phyloP scores from a whole-genome alignment of 2,329 filamentous ascomycete genomes.

The Verticillium longisporum region DNA sequence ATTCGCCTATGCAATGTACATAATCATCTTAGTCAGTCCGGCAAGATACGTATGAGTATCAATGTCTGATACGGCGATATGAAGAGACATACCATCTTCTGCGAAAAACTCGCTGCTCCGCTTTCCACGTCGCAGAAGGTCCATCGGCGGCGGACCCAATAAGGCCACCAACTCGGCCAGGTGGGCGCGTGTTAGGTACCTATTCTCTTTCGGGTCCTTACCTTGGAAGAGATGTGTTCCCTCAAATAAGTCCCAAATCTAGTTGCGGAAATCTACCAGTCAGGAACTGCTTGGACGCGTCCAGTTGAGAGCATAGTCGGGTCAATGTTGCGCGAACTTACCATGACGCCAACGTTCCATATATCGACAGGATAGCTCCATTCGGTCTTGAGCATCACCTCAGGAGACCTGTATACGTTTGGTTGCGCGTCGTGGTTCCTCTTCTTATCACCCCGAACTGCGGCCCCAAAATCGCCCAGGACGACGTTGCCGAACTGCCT shows the following conservation, averaged over 20 bases:
- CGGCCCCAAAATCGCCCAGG: slow-evolving; percentile 43
- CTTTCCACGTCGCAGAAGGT: slow-evolving; percentile 23
- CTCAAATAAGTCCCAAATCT: slow-evolving; percentile 45
- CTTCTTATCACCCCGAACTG: slow-evolving; percentile 25
- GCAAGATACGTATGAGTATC: neutral
- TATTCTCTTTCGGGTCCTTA: slow-evolving; percentile 26
- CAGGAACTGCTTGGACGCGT: neutral
- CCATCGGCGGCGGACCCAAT: slow-evolving; percentile 32
- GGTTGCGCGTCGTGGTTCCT: slow-evolving; percentile 31
- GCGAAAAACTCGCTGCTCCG: slow-evolving; percentile 29
- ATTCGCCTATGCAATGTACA: neutral
- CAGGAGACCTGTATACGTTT: slow-evolving; percentile 30
- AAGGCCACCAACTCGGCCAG: slow-evolving; percentile 40
- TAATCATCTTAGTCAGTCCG: neutral
- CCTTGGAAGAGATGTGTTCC: slow-evolving; percentile 34
- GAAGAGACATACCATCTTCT: slow-evolving; percentile 19
- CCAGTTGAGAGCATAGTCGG: neutral
- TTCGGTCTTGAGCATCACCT: slow-evolving; percentile 37
- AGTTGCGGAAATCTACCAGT: neutral
- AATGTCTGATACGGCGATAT: neutral
- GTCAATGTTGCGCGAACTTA: neutral
- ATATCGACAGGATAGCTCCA: slow-evolving; percentile 43
- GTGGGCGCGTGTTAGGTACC: slow-evolving; percentile 35
- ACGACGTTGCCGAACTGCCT: slow-evolving; percentile 23
- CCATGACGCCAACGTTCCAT: slow-evolving; percentile 30